These are phyloP conservation scores for Trichophyton simii DNA, from an alignment of 2,329 filamentous ascomycete species.

Conservation along the genomic window DNA sequence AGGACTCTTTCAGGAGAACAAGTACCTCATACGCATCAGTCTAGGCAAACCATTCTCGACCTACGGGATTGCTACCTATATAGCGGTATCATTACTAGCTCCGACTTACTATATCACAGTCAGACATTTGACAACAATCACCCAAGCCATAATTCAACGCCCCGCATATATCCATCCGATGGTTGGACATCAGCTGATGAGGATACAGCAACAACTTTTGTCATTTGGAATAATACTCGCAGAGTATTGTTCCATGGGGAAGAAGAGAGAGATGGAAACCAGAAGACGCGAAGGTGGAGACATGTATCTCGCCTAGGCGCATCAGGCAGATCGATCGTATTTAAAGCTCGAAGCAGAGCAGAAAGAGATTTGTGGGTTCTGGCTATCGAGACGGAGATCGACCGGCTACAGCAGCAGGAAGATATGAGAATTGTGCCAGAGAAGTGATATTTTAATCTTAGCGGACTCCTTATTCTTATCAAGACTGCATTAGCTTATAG, in stretches of 20 bases:
- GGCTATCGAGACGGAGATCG: constrained; percentile 53
- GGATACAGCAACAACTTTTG: constrained; percentile 54
- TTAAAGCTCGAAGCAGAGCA: constrained; percentile 50
- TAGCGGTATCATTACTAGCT: constrained; percentile 49
- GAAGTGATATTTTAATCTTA: background rate
- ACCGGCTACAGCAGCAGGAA: constrained; percentile 41
- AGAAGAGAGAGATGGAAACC: constrained; percentile 18
- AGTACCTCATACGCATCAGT: constrained; percentile 49
- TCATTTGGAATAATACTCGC: constrained; percentile 50
- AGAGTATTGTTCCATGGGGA: constrained; percentile 44
- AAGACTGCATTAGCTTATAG: background rate
- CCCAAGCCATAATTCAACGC: constrained; percentile 47
- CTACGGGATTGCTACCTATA: constrained; percentile 55
- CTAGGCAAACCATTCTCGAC: constrained; percentile 46
- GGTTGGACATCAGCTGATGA: constrained; percentile 51
- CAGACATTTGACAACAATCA: constrained; percentile 52
- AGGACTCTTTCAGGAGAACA: constrained; percentile 44
- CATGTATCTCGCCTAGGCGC: constrained; percentile 49
- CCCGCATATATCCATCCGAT: constrained; percentile 48
- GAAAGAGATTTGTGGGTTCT: constrained; percentile 59
- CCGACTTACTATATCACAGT: constrained; percentile 51
- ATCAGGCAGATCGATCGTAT: constrained; percentile 51
- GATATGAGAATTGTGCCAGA: constrained; percentile 37
- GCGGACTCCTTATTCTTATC: background rate
- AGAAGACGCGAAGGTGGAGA: constrained; percentile 36